These are phyloP conservation scores for Tephrocybe sp. DNA, from an alignment of 768 basidiomycete species.

Conservation along the genomic window DNA sequence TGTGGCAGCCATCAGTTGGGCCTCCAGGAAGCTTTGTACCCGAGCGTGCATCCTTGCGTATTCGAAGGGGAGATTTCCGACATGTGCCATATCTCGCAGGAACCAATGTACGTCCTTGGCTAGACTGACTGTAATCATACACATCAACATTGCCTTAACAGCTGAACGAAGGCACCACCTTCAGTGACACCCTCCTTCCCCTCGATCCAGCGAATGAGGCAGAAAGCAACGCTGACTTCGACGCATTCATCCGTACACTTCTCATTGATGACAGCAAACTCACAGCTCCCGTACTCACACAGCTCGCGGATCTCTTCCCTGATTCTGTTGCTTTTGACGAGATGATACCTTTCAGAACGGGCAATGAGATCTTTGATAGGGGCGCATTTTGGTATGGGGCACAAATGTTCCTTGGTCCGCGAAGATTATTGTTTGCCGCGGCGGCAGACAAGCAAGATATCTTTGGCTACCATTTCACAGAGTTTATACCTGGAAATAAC, in stretches of 20 bases:
- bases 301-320: slow-evolving; percentile 40
- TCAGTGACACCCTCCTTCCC: slow-evolving; percentile 36
- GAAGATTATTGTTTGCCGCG: slow-evolving; percentile 48
- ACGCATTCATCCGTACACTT: slow-evolving; percentile 42
- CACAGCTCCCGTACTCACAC: slow-evolving; percentile 35
- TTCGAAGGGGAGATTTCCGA: slow-evolving; percentile 45
- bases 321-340: slow-evolving; percentile 40
- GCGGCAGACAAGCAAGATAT: slow-evolving; percentile 45
- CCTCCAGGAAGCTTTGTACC: slow-evolving; percentile 47
- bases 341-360: slow-evolving; percentile 49
- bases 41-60: slow-evolving; percentile 40
- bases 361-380: slow-evolving; percentile 57
- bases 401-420: slow-evolving; percentile 50
- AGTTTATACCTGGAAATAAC: slow-evolving; percentile 55
- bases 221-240: slow-evolving; percentile 42
- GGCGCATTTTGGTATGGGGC: slow-evolving; percentile 57
- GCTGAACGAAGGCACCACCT: slow-evolving; percentile 54
- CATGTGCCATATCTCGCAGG: slow-evolving; percentile 56
- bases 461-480: slow-evolving; percentile 53
- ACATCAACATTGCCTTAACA: slow-evolving; percentile 13
- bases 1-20: slow-evolving; percentile 58
- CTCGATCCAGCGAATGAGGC: slow-evolving; percentile 34
- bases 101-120: slow-evolving; percentile 41
- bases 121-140: neutral
- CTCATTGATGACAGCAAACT: slow-evolving; percentile 51